Percentiles rank a stretch among this genome's conserved stretches.
phyloP scores from a whole-genome alignment of 2,329 filamentous ascomycete genomes.

The Xylaria digitata region DNA sequence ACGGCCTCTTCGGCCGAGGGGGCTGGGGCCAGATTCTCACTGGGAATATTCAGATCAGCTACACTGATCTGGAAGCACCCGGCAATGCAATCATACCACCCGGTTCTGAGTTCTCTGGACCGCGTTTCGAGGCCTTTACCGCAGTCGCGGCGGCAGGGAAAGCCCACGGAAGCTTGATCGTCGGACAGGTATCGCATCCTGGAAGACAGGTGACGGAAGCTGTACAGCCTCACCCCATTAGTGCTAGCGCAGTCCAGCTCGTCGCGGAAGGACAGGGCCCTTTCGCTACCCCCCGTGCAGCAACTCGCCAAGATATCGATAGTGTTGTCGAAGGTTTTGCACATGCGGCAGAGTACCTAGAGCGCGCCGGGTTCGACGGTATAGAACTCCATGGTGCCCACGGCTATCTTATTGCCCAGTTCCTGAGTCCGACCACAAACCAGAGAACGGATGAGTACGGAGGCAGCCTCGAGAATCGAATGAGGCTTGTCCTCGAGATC shows the following conservation, averaged over 20 bases:
- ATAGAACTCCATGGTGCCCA: constrained; percentile 63
- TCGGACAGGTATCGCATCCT: constrained; percentile 72
- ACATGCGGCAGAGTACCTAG: constrained; percentile 42
- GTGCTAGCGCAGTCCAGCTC: constrained; percentile 55
- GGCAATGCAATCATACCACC: constrained; percentile 67
- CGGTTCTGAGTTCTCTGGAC: constrained; percentile 59
- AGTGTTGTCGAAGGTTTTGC: constrained; percentile 40
- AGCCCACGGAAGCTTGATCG: constrained; percentile 64
- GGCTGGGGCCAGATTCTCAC: constrained; percentile 65
- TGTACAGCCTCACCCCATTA: constrained; percentile 54
- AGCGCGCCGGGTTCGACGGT: constrained; percentile 50
- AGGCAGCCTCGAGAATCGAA: constrained; percentile 61
- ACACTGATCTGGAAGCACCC: constrained; percentile 64
- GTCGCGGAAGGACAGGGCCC: constrained; percentile 56
- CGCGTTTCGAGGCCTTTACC: constrained; percentile 66
- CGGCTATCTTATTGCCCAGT: constrained; percentile 69
- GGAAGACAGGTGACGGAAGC: constrained; percentile 62
- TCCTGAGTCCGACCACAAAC: constrained; percentile 64
- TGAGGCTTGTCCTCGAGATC: constrained; percentile 64
- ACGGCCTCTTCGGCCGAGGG: constrained; percentile 68
- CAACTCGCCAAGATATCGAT: constrained; percentile 39
- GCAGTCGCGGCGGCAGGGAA: constrained; percentile 62
- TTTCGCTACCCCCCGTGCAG: constrained; percentile 54
- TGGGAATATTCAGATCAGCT: constrained; percentile 71
- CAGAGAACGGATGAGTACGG: constrained; percentile 67